A percentile compares a stretch with the other conserved stretches of the same genome.
These are phyloP conservation scores for Yarrowia galli DNA, from an alignment of 1,139 yeast species.

Conservation along the genomic window DNA sequence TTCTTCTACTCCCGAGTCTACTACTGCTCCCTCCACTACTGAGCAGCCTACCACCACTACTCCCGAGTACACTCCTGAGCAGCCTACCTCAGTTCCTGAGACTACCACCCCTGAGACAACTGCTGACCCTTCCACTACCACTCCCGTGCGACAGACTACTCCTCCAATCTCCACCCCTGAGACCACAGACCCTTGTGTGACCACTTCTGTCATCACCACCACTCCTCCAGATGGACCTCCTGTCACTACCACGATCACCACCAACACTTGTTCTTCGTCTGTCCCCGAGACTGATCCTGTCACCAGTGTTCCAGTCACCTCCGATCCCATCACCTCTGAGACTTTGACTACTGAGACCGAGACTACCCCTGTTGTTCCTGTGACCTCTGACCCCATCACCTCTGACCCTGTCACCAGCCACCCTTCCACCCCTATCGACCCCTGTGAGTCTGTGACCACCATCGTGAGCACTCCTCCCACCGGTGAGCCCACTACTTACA, in stretches of 20 bases:
- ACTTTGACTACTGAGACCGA: background rate
- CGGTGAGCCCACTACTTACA: constrained; percentile 3
- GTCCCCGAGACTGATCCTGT: background rate
- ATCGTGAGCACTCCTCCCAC: background rate
- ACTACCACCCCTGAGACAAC: background rate
- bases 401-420: background rate
- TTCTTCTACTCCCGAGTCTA: background rate
- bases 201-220: constrained; percentile 4
- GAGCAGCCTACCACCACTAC: background rate
- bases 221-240: constrained; percentile 19
- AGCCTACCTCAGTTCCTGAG: background rate
- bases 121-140: background rate
- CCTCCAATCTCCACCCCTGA: background rate
- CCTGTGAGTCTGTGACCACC: constrained; percentile 8
- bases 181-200: constrained; percentile 11
- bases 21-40: background rate
- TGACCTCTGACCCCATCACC: background rate
- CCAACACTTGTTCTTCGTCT: background rate
- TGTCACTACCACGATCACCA: background rate
- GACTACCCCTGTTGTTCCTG: background rate
- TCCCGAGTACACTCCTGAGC: background rate
- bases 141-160: background rate
- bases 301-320: background rate
- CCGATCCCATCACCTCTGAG: background rate
- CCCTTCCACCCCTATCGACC: background rate